These are phyloP conservation scores for Aspergillus floridensis DNA, from an alignment of 2,329 filamentous ascomycete genomes.

Conservation along the genomic window DNA sequence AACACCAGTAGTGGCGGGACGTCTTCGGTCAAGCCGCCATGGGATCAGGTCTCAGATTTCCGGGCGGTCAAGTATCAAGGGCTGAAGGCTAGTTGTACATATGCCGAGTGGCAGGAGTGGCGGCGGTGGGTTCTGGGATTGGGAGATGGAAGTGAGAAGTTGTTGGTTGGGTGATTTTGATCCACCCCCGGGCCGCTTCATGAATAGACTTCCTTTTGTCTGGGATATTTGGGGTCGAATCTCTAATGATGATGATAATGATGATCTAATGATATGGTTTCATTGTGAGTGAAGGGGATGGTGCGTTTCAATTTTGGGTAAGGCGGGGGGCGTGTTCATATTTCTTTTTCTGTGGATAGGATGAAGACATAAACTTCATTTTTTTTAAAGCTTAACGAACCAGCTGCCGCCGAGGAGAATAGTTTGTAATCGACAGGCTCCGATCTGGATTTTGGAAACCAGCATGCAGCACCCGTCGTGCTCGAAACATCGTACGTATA, in stretches of 20 bases:
- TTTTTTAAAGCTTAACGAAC: not conserved
- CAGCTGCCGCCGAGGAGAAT: too few species aligned
- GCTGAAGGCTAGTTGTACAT: slow-evolving; percentile 68
- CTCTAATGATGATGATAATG: slow-evolving; percentile 42
- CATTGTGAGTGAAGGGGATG: not conserved
- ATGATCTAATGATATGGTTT: not conserved
- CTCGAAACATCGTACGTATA: too few species aligned
- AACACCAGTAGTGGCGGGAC: slow-evolving; percentile 25
- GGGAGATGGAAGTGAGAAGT: slow-evolving; percentile 28
- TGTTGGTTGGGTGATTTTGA: slow-evolving; percentile 12
- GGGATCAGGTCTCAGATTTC: slow-evolving; percentile 72
- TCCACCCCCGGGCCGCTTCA: not conserved
- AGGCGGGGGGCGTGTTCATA: too few species aligned
- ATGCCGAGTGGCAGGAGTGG: slow-evolving; percentile 76
- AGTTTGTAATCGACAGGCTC: too few species aligned
- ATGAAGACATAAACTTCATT: not conserved
- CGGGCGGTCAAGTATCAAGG: slow-evolving; percentile 84
- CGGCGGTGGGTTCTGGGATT: slow-evolving; percentile 62
- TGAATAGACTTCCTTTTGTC: not conserved
- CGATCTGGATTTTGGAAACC: not conserved
- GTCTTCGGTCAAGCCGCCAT: slow-evolving; percentile 45
- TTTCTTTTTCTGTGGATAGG: not conserved
- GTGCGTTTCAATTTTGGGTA: not conserved
- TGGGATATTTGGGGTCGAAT: not conserved
- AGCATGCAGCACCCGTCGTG: not conserved